Conservation (phyloP, 116 monocot species). For the Cymodocea nodosa region DNA sequence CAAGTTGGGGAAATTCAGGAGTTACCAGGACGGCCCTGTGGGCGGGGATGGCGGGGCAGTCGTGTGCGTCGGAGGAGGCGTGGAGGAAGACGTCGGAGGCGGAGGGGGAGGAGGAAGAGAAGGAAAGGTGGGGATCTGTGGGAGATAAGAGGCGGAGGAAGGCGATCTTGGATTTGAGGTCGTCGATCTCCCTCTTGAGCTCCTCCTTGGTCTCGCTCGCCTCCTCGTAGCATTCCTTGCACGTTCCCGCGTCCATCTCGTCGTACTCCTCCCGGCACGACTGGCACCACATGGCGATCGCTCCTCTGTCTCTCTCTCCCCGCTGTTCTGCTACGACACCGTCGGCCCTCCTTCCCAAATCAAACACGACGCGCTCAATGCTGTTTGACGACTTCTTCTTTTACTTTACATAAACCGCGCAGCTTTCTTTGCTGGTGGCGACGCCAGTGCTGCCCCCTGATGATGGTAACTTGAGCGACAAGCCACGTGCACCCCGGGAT, state of each 20-base stretch:
- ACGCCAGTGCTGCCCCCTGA: too few relatives aligned
- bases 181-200: constrained; percentile 95
- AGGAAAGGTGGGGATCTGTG: constrained; percentile 12
- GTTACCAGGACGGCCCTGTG: constrained; percentile 74
- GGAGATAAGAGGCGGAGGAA: constrained; percentile 80
- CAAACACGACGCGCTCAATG: too few relatives aligned
- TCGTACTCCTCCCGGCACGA: constrained; percentile 78
- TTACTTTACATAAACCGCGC: too few relatives aligned
- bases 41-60: constrained; percentile 48
- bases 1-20: not conserved
- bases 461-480: too few relatives aligned
- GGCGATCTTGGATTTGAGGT: constrained; percentile 77
- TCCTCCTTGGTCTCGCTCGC: constrained; percentile 99
- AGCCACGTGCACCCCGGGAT: too few relatives aligned
- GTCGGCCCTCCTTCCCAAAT: too few relatives aligned
- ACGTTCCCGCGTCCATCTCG: constrained; percentile 61
- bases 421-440: too few relatives aligned
- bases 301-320: constrained; percentile 2
- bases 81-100: constrained; percentile 23
- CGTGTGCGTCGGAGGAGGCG: constrained; percentile 13
- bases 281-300: constrained; percentile 58
- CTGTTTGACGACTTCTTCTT: too few relatives aligned
- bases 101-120: constrained; percentile 12
- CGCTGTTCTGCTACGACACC: too few relatives aligned
- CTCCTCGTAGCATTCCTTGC: constrained; percentile 98